Base-by-base conservation (phyloP, 441 rosid genomes). In the Omphalea diandra region DNA sequence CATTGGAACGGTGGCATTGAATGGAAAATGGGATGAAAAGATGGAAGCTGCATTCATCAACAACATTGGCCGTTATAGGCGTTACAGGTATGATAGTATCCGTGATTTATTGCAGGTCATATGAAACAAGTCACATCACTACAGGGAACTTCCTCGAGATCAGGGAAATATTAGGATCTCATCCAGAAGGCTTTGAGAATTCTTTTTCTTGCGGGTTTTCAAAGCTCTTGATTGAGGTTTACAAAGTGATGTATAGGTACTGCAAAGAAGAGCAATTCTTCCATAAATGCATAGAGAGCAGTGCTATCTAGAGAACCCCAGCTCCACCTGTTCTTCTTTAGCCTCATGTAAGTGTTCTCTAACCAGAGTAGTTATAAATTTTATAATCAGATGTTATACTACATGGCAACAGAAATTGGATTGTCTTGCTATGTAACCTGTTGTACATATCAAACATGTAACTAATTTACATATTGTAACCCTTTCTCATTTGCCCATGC, bases 1-100 rank as follows among this genome's bases (percentile, higher is more conserved):
- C 73, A 75, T 76, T 66, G 92, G 90, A 54, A n/a, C 87, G 4
- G 70, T 76, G 60, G 89, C 96, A 26, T 44, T 90, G 67, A 83
- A 82, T 65, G 99, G 95, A 50, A 80, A 88, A 60, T 92, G 96
- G 97, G 95, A 92, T 72, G 97, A 90, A 66, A 90, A 89, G 75
- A 53, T 95, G 84, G 96, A 95, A 72, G 66, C 85, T 11, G 79
- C 82, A 40, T 89, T 92, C 79, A 68, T 94, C 27, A 81, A 81
- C 74, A 88, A 92, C 70, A 88, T 92, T 29, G 98, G 98, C 15
- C 89, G 86, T 10, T 87, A 86, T 74, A 87, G 99, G 80, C 88
- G 90, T 33, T 94, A 92, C 58, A 92, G 81, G 71, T 89, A 80
- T 60, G 90, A 86, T 46, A 85, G 89, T 49, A 78, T 88, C 63